Evolutionary conservation across 116 monocot species (phyloP), one percentile per base, ranked within the genome.

Genomic region (Iris pallida): DNA sequence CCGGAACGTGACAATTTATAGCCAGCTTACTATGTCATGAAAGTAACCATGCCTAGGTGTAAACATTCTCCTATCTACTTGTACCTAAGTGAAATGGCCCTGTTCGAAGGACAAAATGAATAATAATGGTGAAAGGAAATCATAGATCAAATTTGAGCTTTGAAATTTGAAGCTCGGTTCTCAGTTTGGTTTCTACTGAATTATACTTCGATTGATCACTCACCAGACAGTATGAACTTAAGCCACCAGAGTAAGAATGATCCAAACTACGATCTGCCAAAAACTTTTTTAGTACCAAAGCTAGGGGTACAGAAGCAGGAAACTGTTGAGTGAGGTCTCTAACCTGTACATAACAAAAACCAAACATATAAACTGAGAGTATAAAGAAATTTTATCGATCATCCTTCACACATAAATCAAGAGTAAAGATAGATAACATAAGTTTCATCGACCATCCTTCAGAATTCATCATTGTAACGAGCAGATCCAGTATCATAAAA

Each of bases 161-260:
- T 51, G 13, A 51, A 51, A 30, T 1, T 30, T 30, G 30, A 30
- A 30, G 30, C 30, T 30, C 30, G 3, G 30, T 30, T 30, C 30
- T 30, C 30, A 30, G 30, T 30, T 30, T 30, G 30, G 30, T 30
- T 30, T 1, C 30, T 30, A 30, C 30, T 30, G 30, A 30, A 30
- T 30, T 30, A 30, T 30, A 30, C 30, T 30, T 30, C 30, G 14
- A 12, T 53, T 20, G 8, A 73, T 8, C 20, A 79, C 85, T 86
- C 49, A 98, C 99, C 90, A 93, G 71, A 81, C 99, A 99, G 67
- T 99, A 88, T 7, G 99, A 99, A 76, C 93, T 99, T 71, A 99
- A 70, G 53, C 99, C 99, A 61, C 99, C 99, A 9, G 99, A 99
- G 62, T 99, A 93, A 57, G 99, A 80, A 55, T 82, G 90, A 56